Conservation (phyloP, 2,329 filamentous ascomycete genomes). For the Stylonectria norvegica region DNA sequence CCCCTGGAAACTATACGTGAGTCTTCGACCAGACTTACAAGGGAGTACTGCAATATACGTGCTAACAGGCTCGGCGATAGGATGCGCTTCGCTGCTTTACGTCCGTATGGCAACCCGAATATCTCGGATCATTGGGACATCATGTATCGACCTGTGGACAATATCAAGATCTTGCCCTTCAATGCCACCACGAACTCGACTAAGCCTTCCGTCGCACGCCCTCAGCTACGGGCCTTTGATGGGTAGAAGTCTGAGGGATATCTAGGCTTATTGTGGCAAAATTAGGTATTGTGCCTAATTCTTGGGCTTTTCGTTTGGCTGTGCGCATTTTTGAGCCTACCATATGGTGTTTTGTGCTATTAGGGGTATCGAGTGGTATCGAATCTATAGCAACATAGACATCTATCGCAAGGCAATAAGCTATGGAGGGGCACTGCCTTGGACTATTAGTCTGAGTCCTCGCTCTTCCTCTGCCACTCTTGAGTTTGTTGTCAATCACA, state of each 20-base stretch:
- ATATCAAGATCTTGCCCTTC: slow-evolving; percentile 34
- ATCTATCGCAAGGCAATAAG: no score
- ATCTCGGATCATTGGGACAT: slow-evolving; percentile 42
- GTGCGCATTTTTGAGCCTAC: no score
- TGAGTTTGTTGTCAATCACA: no score
- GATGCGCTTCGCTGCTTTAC: slow-evolving; percentile 41
- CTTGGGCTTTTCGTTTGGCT: no score
- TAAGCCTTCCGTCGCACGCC: slow-evolving; percentile 11
- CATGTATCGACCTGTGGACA: slow-evolving; percentile 30
- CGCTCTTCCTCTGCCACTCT: no score
- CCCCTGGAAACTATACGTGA: slow-evolving; percentile 41
- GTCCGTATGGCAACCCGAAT: slow-evolving; percentile 40
- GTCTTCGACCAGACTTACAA: slow-evolving; percentile 4
- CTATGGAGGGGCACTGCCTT: no score
- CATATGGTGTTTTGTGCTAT: no score
- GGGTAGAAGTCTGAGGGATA: background rate
- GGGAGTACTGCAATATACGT: background rate
- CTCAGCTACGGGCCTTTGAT: slow-evolving; percentile 3
- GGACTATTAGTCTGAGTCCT: no score
- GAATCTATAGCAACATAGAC: no score
- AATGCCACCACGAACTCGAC: slow-evolving; percentile 28
- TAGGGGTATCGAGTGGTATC: no score
- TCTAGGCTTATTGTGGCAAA: background rate
- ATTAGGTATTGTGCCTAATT: no score
- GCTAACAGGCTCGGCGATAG: slow-evolving; percentile 16